These are phyloP conservation scores for Pontederia paniculata DNA, from an alignment of 176 grass and related monocot genomes.

Conservation along the genomic window DNA sequence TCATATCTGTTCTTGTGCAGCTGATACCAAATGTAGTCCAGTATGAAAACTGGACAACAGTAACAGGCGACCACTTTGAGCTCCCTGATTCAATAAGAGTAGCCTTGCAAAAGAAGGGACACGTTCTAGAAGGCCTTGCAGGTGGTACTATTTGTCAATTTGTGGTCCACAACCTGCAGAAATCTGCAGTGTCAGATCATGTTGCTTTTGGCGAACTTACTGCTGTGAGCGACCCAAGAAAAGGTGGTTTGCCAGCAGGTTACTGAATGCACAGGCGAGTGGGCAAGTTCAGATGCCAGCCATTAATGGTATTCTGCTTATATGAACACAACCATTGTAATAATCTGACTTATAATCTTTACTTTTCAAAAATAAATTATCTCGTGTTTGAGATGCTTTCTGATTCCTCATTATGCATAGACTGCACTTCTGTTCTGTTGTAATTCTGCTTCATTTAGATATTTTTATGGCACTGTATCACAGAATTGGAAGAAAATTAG, in stretches of 20 bases:
- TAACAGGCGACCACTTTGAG: constrained; percentile 60
- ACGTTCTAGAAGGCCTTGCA: constrained; percentile 45
- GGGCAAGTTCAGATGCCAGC: too few relatives aligned
- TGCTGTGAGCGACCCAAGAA: constrained; percentile 86
- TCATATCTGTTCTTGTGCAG: constrained; percentile 19
- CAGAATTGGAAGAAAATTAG: too few relatives aligned
- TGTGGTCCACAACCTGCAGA: constrained; percentile 48
- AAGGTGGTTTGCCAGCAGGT: constrained; percentile 84
- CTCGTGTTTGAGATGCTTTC: too few relatives aligned
- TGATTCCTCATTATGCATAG: too few relatives aligned
- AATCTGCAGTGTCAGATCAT: not conserved
- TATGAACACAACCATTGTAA: too few relatives aligned
- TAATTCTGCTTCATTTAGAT: too few relatives aligned
- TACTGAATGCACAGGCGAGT: constrained; percentile 29
- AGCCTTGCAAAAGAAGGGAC: constrained; percentile 48
- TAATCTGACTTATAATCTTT: too few relatives aligned
- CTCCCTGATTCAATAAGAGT: constrained; percentile 55
- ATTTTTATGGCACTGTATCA: too few relatives aligned
- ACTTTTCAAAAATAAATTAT: too few relatives aligned
- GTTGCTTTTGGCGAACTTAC: constrained; percentile 32
- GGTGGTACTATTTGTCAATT: constrained; percentile 85
- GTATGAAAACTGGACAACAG: constrained; percentile 97
- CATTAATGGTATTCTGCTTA: too few relatives aligned
- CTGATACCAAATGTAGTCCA: constrained; percentile 79
- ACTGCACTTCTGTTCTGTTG: too few relatives aligned